Evolutionary conservation across 2,329 filamentous ascomycete species (phyloP).

Genomic region (Triangularia setosa): DNA sequence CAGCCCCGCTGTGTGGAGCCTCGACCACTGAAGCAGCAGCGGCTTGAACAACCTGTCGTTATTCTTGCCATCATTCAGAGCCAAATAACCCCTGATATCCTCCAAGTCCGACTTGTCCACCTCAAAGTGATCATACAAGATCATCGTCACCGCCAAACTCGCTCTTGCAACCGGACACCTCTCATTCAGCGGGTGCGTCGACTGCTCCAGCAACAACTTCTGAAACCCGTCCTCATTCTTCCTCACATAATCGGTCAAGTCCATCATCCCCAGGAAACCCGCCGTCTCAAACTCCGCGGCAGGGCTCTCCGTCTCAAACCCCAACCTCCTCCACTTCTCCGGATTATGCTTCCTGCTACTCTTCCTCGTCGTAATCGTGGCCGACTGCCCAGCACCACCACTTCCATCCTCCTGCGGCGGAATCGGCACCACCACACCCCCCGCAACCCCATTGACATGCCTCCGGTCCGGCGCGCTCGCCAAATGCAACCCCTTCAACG

Average conservation of each 20-base stretch:
- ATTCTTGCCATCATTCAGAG: conserved; percentile 69
- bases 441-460: conserved; percentile 37
- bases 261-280: conserved; percentile 95
- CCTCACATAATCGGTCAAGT: conserved; percentile 86
- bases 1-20: conserved; percentile 78
- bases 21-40: conserved; percentile 86
- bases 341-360: conserved; percentile 72
- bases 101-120: conserved; percentile 80
- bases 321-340: conserved; percentile 87
- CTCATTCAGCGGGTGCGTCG: conserved; percentile 63
- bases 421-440: conserved; percentile 13
- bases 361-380: conserved; percentile 41
- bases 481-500: conserved; percentile 79
- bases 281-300: conserved; percentile 78
- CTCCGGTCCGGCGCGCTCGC: conserved; percentile 69
- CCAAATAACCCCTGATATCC: conserved; percentile 71
- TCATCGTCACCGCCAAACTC: conserved; percentile 79
- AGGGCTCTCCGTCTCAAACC: conserved; percentile 88
- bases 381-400: neutral
- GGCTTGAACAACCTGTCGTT: conserved; percentile 86
- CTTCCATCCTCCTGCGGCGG: conserved; percentile 29
- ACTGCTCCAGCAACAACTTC: conserved; percentile 87
- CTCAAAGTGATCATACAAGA: conserved; percentile 93
- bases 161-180: conserved; percentile 85
- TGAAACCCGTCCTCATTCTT: conserved; percentile 92